Percentiles rank a stretch among this genome's conserved stretches.
phyloP scores from a whole-genome alignment of 768 basidiomycete genomes.

The Serendipita sp. region DNA sequence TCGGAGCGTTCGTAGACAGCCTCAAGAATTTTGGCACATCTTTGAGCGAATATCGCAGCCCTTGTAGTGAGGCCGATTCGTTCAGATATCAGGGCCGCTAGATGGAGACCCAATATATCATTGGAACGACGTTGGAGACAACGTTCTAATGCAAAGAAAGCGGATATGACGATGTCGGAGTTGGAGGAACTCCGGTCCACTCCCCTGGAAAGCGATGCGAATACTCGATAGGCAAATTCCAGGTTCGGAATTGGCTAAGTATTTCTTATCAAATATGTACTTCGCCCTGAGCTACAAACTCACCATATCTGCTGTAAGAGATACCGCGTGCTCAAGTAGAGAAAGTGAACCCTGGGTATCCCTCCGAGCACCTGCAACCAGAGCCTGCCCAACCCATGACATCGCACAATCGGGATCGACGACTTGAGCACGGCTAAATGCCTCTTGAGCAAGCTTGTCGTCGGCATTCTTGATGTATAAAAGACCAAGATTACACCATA shows the following conservation, averaged over 20 bases:
- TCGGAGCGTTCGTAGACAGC: constrained; percentile 78
- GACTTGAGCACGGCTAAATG: constrained; percentile 74
- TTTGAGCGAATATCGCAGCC: constrained; percentile 38
- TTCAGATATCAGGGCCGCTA: constrained; percentile 76
- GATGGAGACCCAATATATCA: constrained; percentile 64
- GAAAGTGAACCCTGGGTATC: constrained; percentile 16
- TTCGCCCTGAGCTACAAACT: constrained; percentile 15
- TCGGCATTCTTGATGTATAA: constrained; percentile 72
- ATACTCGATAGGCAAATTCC: constrained; percentile 49
- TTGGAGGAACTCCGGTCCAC: constrained; percentile 14
- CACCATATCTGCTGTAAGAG: constrained; percentile 42
- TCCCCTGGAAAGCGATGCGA: constrained; percentile 24
- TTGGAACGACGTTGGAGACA: constrained; percentile 51
- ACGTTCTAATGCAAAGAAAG: constrained; percentile 67
- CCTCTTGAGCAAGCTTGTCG: constrained; percentile 66
- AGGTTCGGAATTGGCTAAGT: constrained; percentile 66
- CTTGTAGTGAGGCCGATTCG: constrained; percentile 53
- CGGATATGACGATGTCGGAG: constrained; percentile 42
- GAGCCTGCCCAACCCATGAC: constrained; percentile 74
- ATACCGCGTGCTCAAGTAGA: constrained; percentile 58
- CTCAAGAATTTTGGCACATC: constrained; percentile 63
- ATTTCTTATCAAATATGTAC: not conserved
- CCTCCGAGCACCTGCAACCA: constrained; percentile 18
- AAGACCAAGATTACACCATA: constrained; percentile 82
- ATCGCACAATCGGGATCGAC: constrained; percentile 78